Evolutionary conservation across 2,329 filamentous ascomycete species (phyloP), one percentile per base, ranked within the genome.

Genomic region (Nemania abortiva): DNA sequence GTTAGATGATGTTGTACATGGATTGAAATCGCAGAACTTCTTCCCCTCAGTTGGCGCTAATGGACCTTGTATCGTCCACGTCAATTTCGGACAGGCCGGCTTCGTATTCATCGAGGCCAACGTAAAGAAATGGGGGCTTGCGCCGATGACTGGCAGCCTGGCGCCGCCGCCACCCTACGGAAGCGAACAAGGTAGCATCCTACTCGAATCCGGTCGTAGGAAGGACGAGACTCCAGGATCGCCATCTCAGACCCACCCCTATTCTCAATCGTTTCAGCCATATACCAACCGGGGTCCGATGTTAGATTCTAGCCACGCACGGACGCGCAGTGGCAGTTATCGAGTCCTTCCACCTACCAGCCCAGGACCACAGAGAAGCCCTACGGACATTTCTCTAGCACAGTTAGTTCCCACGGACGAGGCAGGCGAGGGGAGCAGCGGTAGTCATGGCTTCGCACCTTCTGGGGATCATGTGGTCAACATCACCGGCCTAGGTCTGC

Each of bases 91-190:
- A 7, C 96, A 99, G 80, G 93, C 96, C 77, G 96, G 96, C 39
- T 99, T 98, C 78, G 96, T 99, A 57, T 99, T 98, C 78, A 98
- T 99, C 75, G 96, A 99, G 82, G 96, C 95, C 70, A 99, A 99
- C 77, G 96, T 99, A 69, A 99, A 99, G 89, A 99, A 98, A 85
- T 99, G 96, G 96, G 96, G 96, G 1, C 85, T 99, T 64, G 96
- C 96, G 56, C 96, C 96, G 5, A 97, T 97, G 88, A 98, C 94
- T 1, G 96, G 96, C 68, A 97, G 94, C 77, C 86, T 99, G 68
- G 96, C 96, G 31, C 96, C 96, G 18, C 96, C 96, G 52, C 96
- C 96, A 59, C 96, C 96, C 1, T 99, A 99, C 78, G 96, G 96
- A 56, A 97, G 94, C 71, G 96, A 98, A 82, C 94, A 97, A 81